A percentile compares a stretch with the other conserved stretches of the same genome.
Conservation (phyloP, 2,329 filamentous ascomycete species). For the Talaromyces pinophilus region DNA sequence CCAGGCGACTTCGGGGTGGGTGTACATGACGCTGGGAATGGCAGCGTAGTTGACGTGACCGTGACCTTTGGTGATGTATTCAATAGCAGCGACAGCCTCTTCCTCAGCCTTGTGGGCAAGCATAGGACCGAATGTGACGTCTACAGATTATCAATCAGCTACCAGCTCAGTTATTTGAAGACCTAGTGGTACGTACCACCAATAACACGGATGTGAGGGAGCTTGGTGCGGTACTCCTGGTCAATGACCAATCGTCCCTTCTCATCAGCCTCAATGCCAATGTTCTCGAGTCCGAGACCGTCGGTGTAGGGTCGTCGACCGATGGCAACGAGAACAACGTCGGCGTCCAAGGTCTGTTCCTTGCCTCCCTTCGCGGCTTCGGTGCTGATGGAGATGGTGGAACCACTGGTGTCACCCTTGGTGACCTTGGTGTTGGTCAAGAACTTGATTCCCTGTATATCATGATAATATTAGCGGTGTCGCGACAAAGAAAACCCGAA, state of each 20-base stretch:
- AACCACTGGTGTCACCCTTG: slow-evolving; percentile 76
- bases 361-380: slow-evolving; percentile 97
- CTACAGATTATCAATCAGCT: too few relatives aligned
- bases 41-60: slow-evolving; percentile 98
- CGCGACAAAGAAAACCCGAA: background rate
- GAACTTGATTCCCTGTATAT: slow-evolving; percentile 77
- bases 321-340: slow-evolving; percentile 95
- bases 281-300: slow-evolving; percentile 89
- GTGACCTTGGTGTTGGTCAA: slow-evolving; percentile 96
- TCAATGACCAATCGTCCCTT: slow-evolving; percentile 94
- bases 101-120: slow-evolving; percentile 99
- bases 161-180: too few relatives aligned
- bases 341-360: slow-evolving; percentile 84
- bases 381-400: slow-evolving; percentile 76
- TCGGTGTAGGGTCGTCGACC: slow-evolving; percentile 92
- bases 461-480: slow-evolving; percentile 6
- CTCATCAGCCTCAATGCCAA: slow-evolving; percentile 74
- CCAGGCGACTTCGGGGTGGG: slow-evolving; percentile 97
- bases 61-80: slow-evolving; percentile 97
- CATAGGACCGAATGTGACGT: slow-evolving; percentile 88
- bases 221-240: slow-evolving; percentile 97
- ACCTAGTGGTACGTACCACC: slow-evolving; percentile 53
- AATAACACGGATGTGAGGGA: slow-evolving; percentile 94
- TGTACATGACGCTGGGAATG: slow-evolving; percentile 99
- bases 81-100: slow-evolving; percentile 89